Percentiles rank a stretch among this genome's conserved stretches.
Evolutionary conservation across 176 grass and related monocot species (phyloP).

Genomic region (Oryza punctata): DNA sequence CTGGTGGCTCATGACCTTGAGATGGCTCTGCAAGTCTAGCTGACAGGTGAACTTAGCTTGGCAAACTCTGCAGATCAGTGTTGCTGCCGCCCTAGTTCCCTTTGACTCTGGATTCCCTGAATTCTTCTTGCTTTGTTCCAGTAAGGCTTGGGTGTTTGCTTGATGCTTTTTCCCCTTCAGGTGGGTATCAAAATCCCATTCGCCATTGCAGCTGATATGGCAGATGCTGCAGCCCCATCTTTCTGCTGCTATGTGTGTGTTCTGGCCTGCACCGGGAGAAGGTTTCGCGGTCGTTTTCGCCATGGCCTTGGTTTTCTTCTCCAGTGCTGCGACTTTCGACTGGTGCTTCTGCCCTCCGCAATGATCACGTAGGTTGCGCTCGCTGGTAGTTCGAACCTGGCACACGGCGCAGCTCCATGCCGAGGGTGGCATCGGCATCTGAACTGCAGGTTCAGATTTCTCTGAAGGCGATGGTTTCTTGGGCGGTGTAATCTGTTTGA

Average conservation of each 20-base stretch:
- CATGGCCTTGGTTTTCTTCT: not conserved
- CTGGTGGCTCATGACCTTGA: conserved; percentile 14
- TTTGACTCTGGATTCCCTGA: not conserved
- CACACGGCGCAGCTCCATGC: conserved; percentile 42
- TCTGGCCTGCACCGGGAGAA: too few relatives aligned
- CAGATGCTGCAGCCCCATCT: conserved; percentile 36
- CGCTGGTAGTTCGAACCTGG: conserved; percentile 18
- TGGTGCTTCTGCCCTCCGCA: conserved; percentile 37
- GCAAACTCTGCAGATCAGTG: conserved; percentile 22
- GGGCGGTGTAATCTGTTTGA: not conserved
- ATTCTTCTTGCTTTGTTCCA: conserved; percentile 20
- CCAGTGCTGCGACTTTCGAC: conserved; percentile 10
- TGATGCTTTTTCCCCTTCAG: conserved; percentile 34
- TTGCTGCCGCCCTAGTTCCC: not conserved
- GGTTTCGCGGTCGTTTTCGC: not conserved
- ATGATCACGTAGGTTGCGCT: conserved; percentile 27
- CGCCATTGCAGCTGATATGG: conserved; percentile 21
- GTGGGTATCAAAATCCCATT: not conserved
- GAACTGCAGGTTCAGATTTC: conserved; percentile 28
- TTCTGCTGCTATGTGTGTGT: too few relatives aligned
- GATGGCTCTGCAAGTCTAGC: not conserved
- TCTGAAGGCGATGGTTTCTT: not conserved
- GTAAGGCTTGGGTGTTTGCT: conserved; percentile 17
- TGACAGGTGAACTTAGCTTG: not conserved
- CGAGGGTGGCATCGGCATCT: not conserved